Percentiles rank a stretch among this genome's conserved stretches.
Evolutionary conservation across 75 land plant genomes (phyloP).

Genomic region (Cupressus sempervirens): DNA sequence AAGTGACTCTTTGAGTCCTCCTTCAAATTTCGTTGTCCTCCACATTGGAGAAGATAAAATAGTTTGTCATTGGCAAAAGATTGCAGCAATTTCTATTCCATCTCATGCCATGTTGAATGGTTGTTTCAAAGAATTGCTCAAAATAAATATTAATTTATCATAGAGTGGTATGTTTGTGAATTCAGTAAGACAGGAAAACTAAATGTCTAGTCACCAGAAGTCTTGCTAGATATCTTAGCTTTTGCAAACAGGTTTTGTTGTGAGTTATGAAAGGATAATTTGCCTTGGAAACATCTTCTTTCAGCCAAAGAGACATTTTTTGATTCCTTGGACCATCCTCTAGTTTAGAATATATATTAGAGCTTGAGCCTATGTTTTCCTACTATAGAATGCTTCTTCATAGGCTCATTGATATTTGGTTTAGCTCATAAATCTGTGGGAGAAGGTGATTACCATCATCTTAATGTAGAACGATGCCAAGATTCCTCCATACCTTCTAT

Average conservation of each 20-base stretch:
- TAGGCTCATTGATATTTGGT: constrained; percentile 94
- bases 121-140: constrained; percentile 65
- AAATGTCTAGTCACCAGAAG: constrained; percentile 39
- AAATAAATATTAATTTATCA: constrained; percentile 70
- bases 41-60: constrained; percentile 63
- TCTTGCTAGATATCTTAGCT: constrained; percentile 70
- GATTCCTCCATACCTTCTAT: constrained; percentile 78
- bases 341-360: constrained; percentile 62
- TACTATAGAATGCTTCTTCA: constrained; percentile 90
- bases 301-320: too few relatives aligned
- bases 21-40: constrained; percentile 40
- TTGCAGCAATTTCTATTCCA: constrained; percentile 73
- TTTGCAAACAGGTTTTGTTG: constrained; percentile 97
- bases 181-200: constrained; percentile 67
- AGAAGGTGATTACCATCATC: constrained; percentile 79
- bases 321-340: too few relatives aligned
- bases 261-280: constrained; percentile 78
- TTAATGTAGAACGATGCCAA: constrained; percentile 65
- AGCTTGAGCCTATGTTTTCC: constrained; percentile 81
- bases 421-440: constrained; percentile 89
- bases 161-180: constrained; percentile 73
- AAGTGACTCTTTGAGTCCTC: neutral
- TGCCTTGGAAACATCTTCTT: too few relatives aligned
- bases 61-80: constrained; percentile 67
- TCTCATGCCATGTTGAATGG: constrained; percentile 97